These are phyloP conservation scores for Magnaporthales sp. DNA, from an alignment of 2,329 filamentous ascomycete species.

Conservation along the genomic window DNA sequence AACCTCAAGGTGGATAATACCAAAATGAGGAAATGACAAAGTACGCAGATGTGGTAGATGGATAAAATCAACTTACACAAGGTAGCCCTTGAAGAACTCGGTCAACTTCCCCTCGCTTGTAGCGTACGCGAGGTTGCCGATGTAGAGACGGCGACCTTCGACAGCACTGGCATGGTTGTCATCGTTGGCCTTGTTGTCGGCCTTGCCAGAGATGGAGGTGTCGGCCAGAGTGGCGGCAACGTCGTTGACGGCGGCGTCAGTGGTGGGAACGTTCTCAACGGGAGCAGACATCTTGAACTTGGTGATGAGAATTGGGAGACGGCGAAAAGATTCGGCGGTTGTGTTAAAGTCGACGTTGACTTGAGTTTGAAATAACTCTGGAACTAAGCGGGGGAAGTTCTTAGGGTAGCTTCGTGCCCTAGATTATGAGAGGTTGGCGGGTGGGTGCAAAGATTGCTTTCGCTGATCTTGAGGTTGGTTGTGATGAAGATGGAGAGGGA, in stretches of 20 bases:
- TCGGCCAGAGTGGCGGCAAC: conserved; percentile 67
- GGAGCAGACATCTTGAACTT: conserved; percentile 72
- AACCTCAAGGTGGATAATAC: background rate
- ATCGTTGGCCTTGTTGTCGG: conserved; percentile 61
- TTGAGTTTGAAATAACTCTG: conserved; percentile 53
- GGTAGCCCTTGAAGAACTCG: conserved; percentile 99
- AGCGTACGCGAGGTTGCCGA: conserved; percentile 99
- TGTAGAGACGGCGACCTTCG: conserved; percentile 98
- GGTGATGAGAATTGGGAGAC: conserved; percentile 9
- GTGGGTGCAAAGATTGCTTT: conserved; percentile 26
- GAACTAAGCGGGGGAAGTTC: conserved; percentile 55
- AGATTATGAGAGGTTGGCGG: conserved; percentile 37
- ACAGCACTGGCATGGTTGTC: conserved; percentile 94
- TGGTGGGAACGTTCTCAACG: conserved; percentile 55
- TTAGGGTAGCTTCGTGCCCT: conserved; percentile 89
- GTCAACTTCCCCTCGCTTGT: conserved; percentile 99
- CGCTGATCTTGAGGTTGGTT: conserved; percentile 21
- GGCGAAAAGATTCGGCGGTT: conserved; percentile 2
- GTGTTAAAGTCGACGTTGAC: conserved; percentile 29
- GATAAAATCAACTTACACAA: conserved; percentile 68
- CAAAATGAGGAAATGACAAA: background rate
- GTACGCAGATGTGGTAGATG: background rate
- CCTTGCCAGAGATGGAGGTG: conserved; percentile 56
- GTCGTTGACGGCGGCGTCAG: conserved; percentile 64
- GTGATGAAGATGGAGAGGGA: conserved; percentile 23